These are phyloP conservation scores for Sistotremastrum niveocremeum DNA, from an alignment of 768 basidiomycete genomes.

Conservation along the genomic window DNA sequence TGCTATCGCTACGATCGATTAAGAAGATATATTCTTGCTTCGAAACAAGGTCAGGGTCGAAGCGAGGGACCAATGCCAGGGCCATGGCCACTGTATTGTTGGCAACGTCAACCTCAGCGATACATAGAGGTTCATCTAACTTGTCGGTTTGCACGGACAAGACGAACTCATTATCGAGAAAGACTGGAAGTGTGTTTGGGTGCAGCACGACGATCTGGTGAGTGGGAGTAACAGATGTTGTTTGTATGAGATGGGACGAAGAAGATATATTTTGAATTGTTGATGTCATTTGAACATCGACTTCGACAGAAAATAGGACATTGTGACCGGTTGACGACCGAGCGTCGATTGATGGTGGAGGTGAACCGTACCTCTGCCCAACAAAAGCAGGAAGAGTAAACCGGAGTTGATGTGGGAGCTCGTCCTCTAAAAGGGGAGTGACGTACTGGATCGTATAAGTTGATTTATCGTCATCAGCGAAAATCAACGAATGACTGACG, in stretches of 20 bases:
- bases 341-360: constrained; percentile 24
- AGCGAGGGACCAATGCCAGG: constrained; percentile 40
- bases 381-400: constrained; percentile 40
- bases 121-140: constrained; percentile 41
- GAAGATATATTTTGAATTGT: constrained; percentile 21
- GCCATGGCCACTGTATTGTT: constrained; percentile 25
- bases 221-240: no score
- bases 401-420: constrained; percentile 31
- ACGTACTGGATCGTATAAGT: constrained; percentile 25
- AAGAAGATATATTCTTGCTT: constrained; percentile 49
- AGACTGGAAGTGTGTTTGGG: constrained; percentile 5
- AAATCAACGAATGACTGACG: constrained; percentile 17
- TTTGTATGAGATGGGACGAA: no score
- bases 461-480: background rate
- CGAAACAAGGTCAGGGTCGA: constrained; percentile 26
- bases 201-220: no score
- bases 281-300: constrained; percentile 38
- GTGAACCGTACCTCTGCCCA: constrained; percentile 38
- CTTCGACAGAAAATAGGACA: constrained; percentile 27
- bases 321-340: constrained; percentile 15
- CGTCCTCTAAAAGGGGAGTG: constrained; percentile 40
- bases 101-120: constrained; percentile 29
- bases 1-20: constrained; percentile 45
- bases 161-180: constrained; percentile 37
- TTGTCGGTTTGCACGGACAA: constrained; percentile 33